Percentiles rank a stretch among this genome's conserved stretches.
phyloP scores from a whole-genome alignment of 345 rosid genomes.

The Brassica cretica region DNA sequence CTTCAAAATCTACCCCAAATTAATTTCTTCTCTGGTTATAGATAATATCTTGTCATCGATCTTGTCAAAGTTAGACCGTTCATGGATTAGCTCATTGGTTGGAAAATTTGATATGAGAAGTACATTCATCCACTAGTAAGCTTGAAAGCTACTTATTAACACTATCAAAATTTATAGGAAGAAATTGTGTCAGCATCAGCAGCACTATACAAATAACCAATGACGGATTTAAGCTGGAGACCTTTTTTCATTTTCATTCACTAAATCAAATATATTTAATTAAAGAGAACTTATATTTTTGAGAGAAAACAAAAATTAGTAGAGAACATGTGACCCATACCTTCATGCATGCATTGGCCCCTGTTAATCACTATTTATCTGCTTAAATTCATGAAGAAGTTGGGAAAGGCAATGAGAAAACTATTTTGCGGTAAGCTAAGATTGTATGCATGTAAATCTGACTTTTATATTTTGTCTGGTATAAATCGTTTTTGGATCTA shows the following conservation, averaged over 20 bases:
- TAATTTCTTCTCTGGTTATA: conserved; percentile 11
- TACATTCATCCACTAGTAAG: conserved; percentile 33
- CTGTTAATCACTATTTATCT: too few species aligned
- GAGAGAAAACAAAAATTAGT: too few species aligned
- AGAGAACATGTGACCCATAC: too few species aligned
- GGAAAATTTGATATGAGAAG: conserved; percentile 23
- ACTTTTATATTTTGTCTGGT: too few species aligned
- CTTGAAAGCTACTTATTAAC: conserved; percentile 28
- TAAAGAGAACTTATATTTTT: too few species aligned
- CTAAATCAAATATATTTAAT: too few species aligned
- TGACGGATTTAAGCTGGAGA: too few species aligned
- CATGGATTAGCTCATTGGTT: conserved; percentile 31
- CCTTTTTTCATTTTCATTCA: too few species aligned
- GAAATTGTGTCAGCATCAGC: conserved; percentile 21
- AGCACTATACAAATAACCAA: neutral
- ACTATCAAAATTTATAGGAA: neutral
- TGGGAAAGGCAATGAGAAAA: neutral
- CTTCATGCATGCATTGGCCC: too few species aligned
- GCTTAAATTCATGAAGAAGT: neutral
- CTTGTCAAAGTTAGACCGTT: conserved; percentile 41
- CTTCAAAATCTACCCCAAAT: conserved; percentile 8
- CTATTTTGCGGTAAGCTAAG: too few species aligned
- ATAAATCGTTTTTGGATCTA: too few species aligned
- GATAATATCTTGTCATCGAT: conserved; percentile 36
- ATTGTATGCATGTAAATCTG: too few species aligned